These are phyloP conservation scores for Laetiporus sulphureus DNA, from an alignment of 1,284 basidiomycete species.

Conservation along the genomic window DNA sequence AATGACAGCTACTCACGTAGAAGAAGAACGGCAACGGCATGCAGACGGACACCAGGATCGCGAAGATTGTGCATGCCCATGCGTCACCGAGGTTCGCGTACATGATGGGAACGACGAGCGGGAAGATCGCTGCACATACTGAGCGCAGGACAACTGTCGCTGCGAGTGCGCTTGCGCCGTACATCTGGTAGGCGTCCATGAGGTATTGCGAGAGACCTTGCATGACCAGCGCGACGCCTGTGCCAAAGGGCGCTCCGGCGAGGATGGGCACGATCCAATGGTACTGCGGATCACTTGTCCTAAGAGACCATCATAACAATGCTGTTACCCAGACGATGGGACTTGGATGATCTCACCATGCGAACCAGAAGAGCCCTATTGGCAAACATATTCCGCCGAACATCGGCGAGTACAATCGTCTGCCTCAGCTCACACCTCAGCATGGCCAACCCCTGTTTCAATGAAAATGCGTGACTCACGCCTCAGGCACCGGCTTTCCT, in stretches of 20 bases:
- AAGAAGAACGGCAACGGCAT: conserved; percentile 47
- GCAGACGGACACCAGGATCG: conserved; percentile 46
- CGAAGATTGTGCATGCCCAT: conserved; percentile 65
- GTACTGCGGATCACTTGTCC: conserved; percentile 51
- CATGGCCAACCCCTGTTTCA: too few relatives aligned
- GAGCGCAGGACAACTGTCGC: conserved; percentile 66
- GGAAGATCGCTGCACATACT: conserved; percentile 57
- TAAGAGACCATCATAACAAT: too few relatives aligned
- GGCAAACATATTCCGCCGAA: conserved; percentile 49
- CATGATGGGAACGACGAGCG: conserved; percentile 52
- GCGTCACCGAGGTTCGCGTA: conserved; percentile 53
- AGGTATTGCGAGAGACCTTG: conserved; percentile 55
- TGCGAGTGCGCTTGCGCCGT: conserved; percentile 63
- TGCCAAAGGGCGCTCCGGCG: conserved; percentile 60
- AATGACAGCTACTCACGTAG: conserved; percentile 30
- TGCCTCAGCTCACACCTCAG: too few relatives aligned
- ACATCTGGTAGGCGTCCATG: conserved; percentile 58
- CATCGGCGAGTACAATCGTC: conserved; percentile 53
- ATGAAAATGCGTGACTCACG: conserved; percentile 34
- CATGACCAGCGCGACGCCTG: conserved; percentile 53
- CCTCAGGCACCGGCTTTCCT: conserved; percentile 55
- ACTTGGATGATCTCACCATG: conserved; percentile 35
- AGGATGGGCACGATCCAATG: conserved; percentile 60
- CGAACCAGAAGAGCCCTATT: conserved; percentile 60
- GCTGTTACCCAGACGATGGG: too few relatives aligned